These are phyloP conservation scores for Pseudocercospora macadamiae DNA, from an alignment of 2,329 filamentous ascomycete genomes.

Conservation along the genomic window DNA sequence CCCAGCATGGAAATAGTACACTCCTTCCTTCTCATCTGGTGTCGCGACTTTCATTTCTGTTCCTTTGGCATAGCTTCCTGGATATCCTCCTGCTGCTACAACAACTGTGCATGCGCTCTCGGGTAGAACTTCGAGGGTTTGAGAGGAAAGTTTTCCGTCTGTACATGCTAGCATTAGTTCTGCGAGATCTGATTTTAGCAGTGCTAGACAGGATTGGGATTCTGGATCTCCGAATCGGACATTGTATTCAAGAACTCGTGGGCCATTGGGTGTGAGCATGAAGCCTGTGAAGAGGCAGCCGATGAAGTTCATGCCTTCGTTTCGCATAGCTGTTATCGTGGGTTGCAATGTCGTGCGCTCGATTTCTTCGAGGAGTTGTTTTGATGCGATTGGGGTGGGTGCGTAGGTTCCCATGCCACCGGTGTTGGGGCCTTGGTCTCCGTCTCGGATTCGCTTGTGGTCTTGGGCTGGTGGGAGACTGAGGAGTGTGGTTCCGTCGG, in stretches of 20 bases:
- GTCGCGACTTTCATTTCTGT: slow-evolving; percentile 60
- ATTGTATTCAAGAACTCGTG: slow-evolving; percentile 89
- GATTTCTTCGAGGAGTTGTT: slow-evolving; percentile 73
- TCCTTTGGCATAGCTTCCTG: slow-evolving; percentile 81
- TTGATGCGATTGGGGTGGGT: slow-evolving; percentile 59
- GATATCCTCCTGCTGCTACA: slow-evolving; percentile 90
- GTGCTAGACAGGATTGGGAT: slow-evolving; percentile 80
- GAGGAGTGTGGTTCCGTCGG: slow-evolving; percentile 81
- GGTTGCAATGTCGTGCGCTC: slow-evolving; percentile 84
- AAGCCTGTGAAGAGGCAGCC: slow-evolving; percentile 86
- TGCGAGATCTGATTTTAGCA: slow-evolving; percentile 84
- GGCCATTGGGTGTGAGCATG: slow-evolving; percentile 82
- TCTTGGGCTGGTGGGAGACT: slow-evolving; percentile 91
- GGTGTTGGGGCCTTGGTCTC: slow-evolving; percentile 88
- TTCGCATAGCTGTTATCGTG: slow-evolving; percentile 84
- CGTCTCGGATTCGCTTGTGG: slow-evolving; percentile 92
- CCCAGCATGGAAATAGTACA: slow-evolving; percentile 89
- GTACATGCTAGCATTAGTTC: slow-evolving; percentile 87
- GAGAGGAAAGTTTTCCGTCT: slow-evolving; percentile 68
- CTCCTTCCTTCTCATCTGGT: slow-evolving; percentile 55
- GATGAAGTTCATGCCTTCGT: slow-evolving; percentile 70
- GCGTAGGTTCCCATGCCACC: slow-evolving; percentile 98
- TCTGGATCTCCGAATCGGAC: slow-evolving; percentile 92
- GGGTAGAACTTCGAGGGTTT: slow-evolving; percentile 33
- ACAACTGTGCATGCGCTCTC: slow-evolving; percentile 88